Percentiles rank a stretch among this genome's conserved stretches.
These are phyloP conservation scores for Coemansia umbellata DNA, from an alignment of 192 early-diverging fungal species.

Conservation along the genomic window DNA sequence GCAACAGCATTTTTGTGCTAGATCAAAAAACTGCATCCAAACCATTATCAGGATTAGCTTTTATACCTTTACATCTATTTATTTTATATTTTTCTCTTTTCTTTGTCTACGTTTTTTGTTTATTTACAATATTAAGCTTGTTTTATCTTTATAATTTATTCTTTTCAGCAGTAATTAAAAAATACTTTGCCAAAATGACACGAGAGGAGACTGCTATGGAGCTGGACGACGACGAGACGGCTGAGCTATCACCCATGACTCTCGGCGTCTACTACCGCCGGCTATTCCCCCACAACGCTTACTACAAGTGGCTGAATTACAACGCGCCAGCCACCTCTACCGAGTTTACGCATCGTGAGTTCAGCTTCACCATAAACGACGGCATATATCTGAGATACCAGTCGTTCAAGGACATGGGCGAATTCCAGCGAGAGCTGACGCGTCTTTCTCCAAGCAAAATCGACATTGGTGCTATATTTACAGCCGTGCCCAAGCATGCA, in stretches of 20 bases:
- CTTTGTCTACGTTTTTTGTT: background rate
- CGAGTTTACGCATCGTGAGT: slow-evolving; percentile 84
- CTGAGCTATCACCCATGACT: slow-evolving; percentile 37
- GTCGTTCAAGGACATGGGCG: slow-evolving; percentile 69
- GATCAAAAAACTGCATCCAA: no score
- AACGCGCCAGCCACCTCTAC: slow-evolving; percentile 55
- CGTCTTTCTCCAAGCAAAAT: slow-evolving; percentile 85
- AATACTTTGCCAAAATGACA: slow-evolving; percentile 10
- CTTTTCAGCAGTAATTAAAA: background rate
- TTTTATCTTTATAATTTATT: background rate
- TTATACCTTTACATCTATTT: no score
- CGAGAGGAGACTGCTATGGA: slow-evolving; percentile 5
- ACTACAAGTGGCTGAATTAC: slow-evolving; percentile 81
- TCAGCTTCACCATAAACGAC: slow-evolving; percentile 78
- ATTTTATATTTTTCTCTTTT: background rate
- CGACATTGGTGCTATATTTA: slow-evolving; percentile 97
- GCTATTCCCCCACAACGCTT: slow-evolving; percentile 80
- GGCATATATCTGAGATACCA: slow-evolving; percentile 89
- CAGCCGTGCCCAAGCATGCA: slow-evolving; percentile 75
- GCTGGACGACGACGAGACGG: slow-evolving; percentile 16
- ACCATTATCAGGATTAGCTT: no score
- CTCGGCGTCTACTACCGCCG: slow-evolving; percentile 78
- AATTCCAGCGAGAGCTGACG: slow-evolving; percentile 71
- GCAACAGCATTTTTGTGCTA: no score
- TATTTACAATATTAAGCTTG: no score